A percentile compares a stretch with the other conserved stretches of the same genome.
phyloP scores from a whole-genome alignment of 1,284 basidiomycete species.

The Earliella scabrosa region DNA sequence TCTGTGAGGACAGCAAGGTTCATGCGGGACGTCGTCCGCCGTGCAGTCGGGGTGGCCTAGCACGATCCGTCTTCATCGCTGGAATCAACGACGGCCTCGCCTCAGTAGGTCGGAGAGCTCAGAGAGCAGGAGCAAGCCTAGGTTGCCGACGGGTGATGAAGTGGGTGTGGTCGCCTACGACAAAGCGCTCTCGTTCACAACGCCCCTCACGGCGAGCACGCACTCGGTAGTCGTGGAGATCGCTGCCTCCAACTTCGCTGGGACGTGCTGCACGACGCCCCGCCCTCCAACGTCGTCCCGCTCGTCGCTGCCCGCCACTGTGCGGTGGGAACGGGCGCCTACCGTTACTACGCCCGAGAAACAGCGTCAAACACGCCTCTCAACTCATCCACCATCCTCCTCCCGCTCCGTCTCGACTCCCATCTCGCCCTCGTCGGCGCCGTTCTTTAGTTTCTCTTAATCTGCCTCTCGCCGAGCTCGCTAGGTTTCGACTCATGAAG shows the following conservation, averaged over 20 bases:
- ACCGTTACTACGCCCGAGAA: constrained; percentile 17
- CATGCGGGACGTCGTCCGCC: background rate
- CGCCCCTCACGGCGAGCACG: background rate
- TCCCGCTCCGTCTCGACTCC: constrained; percentile 2
- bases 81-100: background rate
- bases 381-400: constrained; percentile 29
- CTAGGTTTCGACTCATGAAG: constrained; percentile 17
- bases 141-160: background rate
- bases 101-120: background rate
- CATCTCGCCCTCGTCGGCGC: constrained; percentile 21
- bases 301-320: too few species aligned
- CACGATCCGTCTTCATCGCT: constrained; percentile 14
- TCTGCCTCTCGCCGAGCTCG: constrained; percentile 7
- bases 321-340: constrained; percentile 13
- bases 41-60: background rate
- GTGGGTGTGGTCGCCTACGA: too few species aligned
- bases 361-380: constrained; percentile 36
- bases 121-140: background rate
- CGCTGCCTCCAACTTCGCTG: background rate
- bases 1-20: background rate
- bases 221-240: background rate
- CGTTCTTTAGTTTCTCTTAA: constrained; percentile 24
- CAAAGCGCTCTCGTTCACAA: too few species aligned
- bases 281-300: too few species aligned
- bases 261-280: too few species aligned